Evolutionary conservation across 441 rosid species (phyloP), one percentile per base, ranked within the genome.

Genomic region (Omphalea diandra): DNA sequence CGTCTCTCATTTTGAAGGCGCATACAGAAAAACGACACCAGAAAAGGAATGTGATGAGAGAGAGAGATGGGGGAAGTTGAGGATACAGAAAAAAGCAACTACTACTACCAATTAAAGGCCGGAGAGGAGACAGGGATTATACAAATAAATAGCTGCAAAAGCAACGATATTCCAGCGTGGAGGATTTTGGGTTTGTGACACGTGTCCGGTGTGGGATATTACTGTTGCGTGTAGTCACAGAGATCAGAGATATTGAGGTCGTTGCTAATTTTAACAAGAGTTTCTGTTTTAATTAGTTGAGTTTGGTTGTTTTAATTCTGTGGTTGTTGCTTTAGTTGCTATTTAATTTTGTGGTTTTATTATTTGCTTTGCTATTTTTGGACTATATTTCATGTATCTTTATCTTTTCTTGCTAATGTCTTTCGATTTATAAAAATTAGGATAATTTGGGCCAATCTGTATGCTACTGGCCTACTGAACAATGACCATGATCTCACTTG

Each of bases 91-190:
- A 68, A 68, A 22, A 27, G n/a, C n/a, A 62, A 41, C 24, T 40
- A 40, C n/a, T n/a, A n/a, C n/a, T n/a, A n/a, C 15, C 26, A 71
- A 65, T 59, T 47, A 75, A 76, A 54, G 82, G 78, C 76, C 71
- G 76, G 80, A 76, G 76, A 64, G 43, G 67, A 65, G 72, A 64
- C 56, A 65, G 66, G 72, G 50, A 63, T 49, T 47, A 22, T 24
- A 31, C 68, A 71, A 14, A 74, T 61, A 76, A 68, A 82, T 79
- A 79, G 80, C 38, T 55, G 36, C 29, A 58, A n/a, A 53, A 56
- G 29, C 43, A 69, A 77, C 69, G 71, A 81, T 15, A 53, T 40
- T 44, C 38, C 58, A 70, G 3, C 46, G 41, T 29, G 33, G 49
- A 47, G 55, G n/a, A 15, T 41, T 32, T 57, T 11, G 26, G 73